Evolutionary conservation across 805 yeast species (phyloP), one percentile per base, ranked within the genome.

Genomic region (Sugiyamaella qingdaonensis): DNA sequence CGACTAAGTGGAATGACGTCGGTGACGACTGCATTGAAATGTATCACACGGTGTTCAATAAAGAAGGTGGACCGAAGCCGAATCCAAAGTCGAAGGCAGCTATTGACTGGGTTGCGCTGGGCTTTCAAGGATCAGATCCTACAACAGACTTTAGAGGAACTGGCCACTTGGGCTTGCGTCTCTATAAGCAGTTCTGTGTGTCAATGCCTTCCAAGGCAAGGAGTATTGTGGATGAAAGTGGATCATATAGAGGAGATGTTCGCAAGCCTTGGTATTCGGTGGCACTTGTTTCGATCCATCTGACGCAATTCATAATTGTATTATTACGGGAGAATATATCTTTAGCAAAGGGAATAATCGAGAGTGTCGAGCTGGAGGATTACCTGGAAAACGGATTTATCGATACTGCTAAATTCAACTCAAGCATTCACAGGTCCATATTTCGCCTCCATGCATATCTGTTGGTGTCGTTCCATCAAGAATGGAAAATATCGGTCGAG

Each of bases 111-210:
- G 68, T 64, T 18, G 56, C 60, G 2, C 58, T 72, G 7, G 76
- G 76, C 4, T 72, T 72, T 58, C 76, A 72, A 50, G 72, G 73
- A 1, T 19, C 56, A 14, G 68, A 69, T 51, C 76, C 76, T 4
- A 52, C 63, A 2, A 64, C 67, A 1, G 76, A 72, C 53, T 67
- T 72, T 48, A 61, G 76, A 10, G 70, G 70, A 2, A 58, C 67
- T 7, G 72, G 72, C 1, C 19, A 29, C 44, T 55, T 67, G 18
- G 72, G 71, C 8, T 46, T 66, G 31, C 44, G 41, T 9, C 56
- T 59, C 18, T 61, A 59, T 45, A 56, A 56, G 18, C 35, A 39
- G 13, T 57, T 65, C 48, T 64, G 70, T 53, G 46, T 37, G 1
- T 10, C 46, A 18, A 18, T 50, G 31, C 46, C 64, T 13, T 53